phyloP scores from a whole-genome alignment of 2,329 filamentous ascomycete genomes.

The Penicillium paneum region DNA sequence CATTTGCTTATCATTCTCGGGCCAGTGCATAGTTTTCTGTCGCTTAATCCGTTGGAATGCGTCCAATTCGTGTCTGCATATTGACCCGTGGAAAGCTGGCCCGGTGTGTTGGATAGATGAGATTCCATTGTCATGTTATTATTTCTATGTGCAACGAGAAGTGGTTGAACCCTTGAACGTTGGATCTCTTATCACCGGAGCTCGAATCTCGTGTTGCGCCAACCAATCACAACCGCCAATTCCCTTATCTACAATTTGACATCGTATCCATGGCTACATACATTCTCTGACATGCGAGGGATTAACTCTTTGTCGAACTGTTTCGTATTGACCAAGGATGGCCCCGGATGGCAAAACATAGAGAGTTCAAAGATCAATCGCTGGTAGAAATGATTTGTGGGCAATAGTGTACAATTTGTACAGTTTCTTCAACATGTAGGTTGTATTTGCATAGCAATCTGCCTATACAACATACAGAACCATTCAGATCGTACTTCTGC shows the following conservation, averaged over 20 bases:
- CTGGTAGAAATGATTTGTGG: background rate
- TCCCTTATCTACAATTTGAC: background rate
- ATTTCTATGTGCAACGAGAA: background rate
- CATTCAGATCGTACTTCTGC: background rate
- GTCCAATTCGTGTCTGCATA: background rate
- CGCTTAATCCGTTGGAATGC: background rate
- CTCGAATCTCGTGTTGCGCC: background rate
- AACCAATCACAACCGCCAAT: constrained; percentile 15
- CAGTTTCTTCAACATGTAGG: too few relatives aligned
- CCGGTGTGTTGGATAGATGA: background rate
- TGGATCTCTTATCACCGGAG: constrained; percentile 15
- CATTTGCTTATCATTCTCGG: constrained; percentile 17
- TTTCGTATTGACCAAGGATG: background rate
- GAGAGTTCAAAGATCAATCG: background rate
- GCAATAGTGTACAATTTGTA: background rate
- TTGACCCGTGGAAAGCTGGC: background rate
- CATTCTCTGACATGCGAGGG: background rate
- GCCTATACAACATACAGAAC: background rate
- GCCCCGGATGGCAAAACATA: constrained; percentile 5
- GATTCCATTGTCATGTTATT: background rate
- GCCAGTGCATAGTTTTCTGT: background rate
- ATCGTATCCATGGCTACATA: background rate
- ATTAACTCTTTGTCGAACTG: background rate
- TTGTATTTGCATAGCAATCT: background rate
- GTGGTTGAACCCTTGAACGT: background rate